These are phyloP conservation scores for Silybum marianum DNA, from an alignment of 129 eudicot genomes.

Conservation along the genomic window DNA sequence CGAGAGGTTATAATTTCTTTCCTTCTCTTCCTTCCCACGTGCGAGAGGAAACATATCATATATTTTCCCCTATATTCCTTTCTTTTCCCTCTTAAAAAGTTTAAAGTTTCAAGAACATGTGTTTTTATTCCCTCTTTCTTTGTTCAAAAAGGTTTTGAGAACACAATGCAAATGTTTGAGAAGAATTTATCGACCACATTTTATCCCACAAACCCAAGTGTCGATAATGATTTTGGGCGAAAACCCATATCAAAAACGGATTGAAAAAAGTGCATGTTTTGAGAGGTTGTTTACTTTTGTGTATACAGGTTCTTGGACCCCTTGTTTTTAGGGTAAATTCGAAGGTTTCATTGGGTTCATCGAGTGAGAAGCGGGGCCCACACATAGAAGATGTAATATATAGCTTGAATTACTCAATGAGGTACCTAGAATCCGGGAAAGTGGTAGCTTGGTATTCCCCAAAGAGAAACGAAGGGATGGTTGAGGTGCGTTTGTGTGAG, in stretches of 20 bases:
- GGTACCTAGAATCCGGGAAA: slow-evolving; percentile 67
- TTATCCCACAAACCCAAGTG: background rate
- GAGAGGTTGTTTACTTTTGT: slow-evolving; percentile 7
- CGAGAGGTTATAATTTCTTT: too few species aligned
- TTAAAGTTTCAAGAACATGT: background rate
- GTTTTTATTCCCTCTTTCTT: background rate
- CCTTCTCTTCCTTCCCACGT: background rate
- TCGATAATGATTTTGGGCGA: background rate
- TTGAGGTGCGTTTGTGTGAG: slow-evolving; percentile 76
- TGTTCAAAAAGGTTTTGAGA: background rate
- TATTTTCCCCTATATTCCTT: background rate
- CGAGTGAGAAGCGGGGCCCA: slow-evolving; percentile 35
- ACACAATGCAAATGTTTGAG: background rate
- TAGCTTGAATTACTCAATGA: slow-evolving; percentile 76
- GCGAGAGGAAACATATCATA: background rate
- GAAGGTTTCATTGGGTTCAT: slow-evolving; percentile 50
- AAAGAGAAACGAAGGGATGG: slow-evolving; percentile 85
- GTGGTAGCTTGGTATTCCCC: slow-evolving; percentile 99
- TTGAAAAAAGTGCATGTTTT: background rate
- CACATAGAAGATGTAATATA: slow-evolving; percentile 64
- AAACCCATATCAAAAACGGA: background rate
- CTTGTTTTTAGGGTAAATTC: slow-evolving; percentile 75
- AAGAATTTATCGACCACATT: background rate
- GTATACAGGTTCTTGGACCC: slow-evolving; percentile 74
- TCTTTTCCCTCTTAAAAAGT: background rate